phyloP scores from a whole-genome alignment of 139 green algal species.

The Chlamydomonas incerta region DNA sequence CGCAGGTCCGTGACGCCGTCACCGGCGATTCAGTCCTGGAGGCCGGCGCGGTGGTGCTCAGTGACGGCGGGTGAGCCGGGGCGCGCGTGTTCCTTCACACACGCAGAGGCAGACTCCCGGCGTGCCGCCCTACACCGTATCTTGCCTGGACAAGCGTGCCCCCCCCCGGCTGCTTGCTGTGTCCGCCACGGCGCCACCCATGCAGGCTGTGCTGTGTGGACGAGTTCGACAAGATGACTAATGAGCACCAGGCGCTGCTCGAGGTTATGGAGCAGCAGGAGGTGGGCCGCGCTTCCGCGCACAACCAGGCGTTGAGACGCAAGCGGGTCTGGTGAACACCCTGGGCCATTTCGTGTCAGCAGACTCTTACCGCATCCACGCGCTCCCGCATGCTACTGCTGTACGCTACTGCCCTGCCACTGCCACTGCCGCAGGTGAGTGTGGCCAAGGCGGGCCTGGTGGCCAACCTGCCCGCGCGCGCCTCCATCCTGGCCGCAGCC shows the following conservation, averaged over 20 bases:
- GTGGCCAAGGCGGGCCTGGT: constrained; percentile 95
- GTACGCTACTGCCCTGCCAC: no score
- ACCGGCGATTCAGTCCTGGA: constrained; percentile 86
- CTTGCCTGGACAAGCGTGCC: no score
- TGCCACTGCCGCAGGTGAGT: constrained; percentile 52
- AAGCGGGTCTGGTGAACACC: no score
- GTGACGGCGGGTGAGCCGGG: constrained; percentile 69
- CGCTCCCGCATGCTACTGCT: background rate
- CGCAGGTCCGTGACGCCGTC: constrained; percentile 59
- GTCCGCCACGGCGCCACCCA: no score
- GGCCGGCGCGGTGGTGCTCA: constrained; percentile 91
- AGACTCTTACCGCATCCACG: no score
- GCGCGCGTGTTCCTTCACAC: no score
- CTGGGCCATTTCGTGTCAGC: no score
- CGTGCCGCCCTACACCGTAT: no score
- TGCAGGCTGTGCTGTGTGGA: constrained; percentile 87
- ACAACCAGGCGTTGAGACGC: no score
- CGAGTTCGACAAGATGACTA: constrained; percentile 95
- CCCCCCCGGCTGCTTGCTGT: no score
- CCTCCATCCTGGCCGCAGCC: constrained; percentile 91
- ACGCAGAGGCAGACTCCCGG: no score
- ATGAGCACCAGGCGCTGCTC: constrained; percentile 80
- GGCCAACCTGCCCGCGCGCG: constrained; percentile 88
- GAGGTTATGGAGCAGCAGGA: constrained; percentile 96
- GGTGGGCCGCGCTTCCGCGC: constrained; percentile 9